Percentiles rank a stretch among this genome's conserved stretches.
Evolutionary conservation across 371 early-diverging fungal species (phyloP).

Genomic region (Dipsacomyces acuminosporus): DNA sequence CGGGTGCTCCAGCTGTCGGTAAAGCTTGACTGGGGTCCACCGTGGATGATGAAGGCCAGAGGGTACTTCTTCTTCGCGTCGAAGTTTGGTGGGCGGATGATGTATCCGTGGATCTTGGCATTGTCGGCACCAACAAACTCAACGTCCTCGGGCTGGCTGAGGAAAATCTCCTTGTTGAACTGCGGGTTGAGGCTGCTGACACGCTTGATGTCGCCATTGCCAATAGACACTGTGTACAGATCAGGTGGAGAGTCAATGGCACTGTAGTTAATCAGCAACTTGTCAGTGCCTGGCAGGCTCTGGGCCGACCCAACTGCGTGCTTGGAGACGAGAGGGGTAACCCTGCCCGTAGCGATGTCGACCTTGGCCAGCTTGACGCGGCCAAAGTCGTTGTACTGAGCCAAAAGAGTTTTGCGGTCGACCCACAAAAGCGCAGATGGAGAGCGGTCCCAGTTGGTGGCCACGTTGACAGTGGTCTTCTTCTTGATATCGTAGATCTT

Average conservation of each 20-base stretch:
- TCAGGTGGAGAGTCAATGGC: constrained; percentile 36
- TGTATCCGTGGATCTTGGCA: constrained; percentile 66
- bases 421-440: constrained; percentile 58
- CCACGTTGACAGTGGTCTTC: constrained; percentile 47
- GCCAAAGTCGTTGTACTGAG: constrained; percentile 44
- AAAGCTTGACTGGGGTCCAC: constrained; percentile 78
- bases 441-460: constrained; percentile 61
- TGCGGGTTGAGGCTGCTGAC: constrained; percentile 52
- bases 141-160: constrained; percentile 57
- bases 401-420: constrained; percentile 52
- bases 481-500: constrained; percentile 51
- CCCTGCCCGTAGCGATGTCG: constrained; percentile 17
- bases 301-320: constrained; percentile 22
- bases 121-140: constrained; percentile 60
- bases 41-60: constrained; percentile 78
- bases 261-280: constrained; percentile 53
- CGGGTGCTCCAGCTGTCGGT: constrained; percentile 62
- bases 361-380: constrained; percentile 34
- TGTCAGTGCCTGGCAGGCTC: constrained; percentile 43
- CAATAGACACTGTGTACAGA: constrained; percentile 17
- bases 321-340: constrained; percentile 18
- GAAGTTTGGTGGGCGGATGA: constrained; percentile 64
- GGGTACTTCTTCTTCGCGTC: constrained; percentile 61
- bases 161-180: constrained; percentile 42
- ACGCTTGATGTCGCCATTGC: not conserved